Evolutionary conservation across 1,284 basidiomycete genomes (phyloP), one percentile per base, ranked within the genome.

Genomic region (Phylloboletellus chloephorus): DNA sequence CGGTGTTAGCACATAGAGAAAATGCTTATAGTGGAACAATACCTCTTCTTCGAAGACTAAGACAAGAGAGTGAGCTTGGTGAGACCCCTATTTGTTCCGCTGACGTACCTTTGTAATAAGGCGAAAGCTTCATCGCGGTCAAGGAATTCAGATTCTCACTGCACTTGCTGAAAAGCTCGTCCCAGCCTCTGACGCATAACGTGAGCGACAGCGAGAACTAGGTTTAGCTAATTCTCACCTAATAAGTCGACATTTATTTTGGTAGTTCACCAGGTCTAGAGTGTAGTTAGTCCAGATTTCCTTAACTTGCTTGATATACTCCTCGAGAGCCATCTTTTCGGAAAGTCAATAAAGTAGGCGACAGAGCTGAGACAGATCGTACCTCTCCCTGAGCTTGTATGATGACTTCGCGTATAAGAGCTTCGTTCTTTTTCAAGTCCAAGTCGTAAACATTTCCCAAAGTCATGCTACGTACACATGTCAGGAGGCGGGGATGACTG

Each of bases 371-470:
- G 23, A 29, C 26, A 15, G 11, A 20, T 47, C 62, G 19, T 52
- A 88, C 88, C 74, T 98, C 96, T 63, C 96, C 96, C 58, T 96
- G 93, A n/a, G 96, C 96, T 66, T 97, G 94, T 16, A 90, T 72
- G 49, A 98, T 93, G 42, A 97, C 87, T 53, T 96, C 92, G 62
- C 93, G 95, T 67, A 99, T 94, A 33, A 83, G 58, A 5, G 65
- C 66, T 65, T 98, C 95, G 61, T 99, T 97, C 65, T 79, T 82
- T 70, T 91, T 95, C 49, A 98, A 71, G 61, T 98, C 95, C 62
- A 99, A 72, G 56, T 98, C 96, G 65, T 98, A 99, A 2, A 99
- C 93, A 58, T 93, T 82, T 7, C 96, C 96, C 25, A 99, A 74
- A 1, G 92, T 98, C 83, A 98, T 89, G 40, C 89, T 88, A 45